Evolutionary conservation across 192 early-diverging fungal species (phyloP), one percentile per base, ranked within the genome.

Genomic region (Backusella tuberculispora): DNA sequence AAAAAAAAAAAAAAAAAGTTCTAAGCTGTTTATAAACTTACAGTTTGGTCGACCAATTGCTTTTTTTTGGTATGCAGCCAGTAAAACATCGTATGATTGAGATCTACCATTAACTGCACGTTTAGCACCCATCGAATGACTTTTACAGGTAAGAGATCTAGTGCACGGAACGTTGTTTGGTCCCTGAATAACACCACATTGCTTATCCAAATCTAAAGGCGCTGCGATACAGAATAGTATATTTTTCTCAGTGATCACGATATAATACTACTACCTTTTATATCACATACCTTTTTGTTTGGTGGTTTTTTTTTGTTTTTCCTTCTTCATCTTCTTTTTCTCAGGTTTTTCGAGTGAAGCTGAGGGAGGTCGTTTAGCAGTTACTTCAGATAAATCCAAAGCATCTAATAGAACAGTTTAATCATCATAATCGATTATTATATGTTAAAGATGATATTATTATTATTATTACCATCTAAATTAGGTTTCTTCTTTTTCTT

Each of bases 91-190:
- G 78, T 95, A 98, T 19, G 88, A 85, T 78, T 91, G 85, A 38
- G 95, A 94, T 60, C 97, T 87, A 15, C 96, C 97, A 50, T 81
- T 80, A 10, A 98, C 97, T 2, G 85, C 87, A 41, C 95, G 87
- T 78, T 98, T 98, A 46, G 88, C 85, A 1, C 90, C 91, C 86
- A 98, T 95, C 38, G 93, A 90, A 72, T 98, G 97, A 5, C 94
- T 96, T 78, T 98, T 98, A 85, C 97, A 98, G 37, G 95, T 98
- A 14, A 98, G 87, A 50, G 95, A 95, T 48, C 97, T 92, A 56
- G 90, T 85, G 81, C 97, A 98, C 0, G 87, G 87, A 53, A 79
- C 66, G 13, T 85, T 86, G 42, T 86, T 89, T 1, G 90, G 88
- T 26, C 83, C 76, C 42, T 78, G 66, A 34, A 89, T 66, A 15